phyloP scores from a whole-genome alignment of 139 green algal genomes.

The Chlorella sp. region DNA sequence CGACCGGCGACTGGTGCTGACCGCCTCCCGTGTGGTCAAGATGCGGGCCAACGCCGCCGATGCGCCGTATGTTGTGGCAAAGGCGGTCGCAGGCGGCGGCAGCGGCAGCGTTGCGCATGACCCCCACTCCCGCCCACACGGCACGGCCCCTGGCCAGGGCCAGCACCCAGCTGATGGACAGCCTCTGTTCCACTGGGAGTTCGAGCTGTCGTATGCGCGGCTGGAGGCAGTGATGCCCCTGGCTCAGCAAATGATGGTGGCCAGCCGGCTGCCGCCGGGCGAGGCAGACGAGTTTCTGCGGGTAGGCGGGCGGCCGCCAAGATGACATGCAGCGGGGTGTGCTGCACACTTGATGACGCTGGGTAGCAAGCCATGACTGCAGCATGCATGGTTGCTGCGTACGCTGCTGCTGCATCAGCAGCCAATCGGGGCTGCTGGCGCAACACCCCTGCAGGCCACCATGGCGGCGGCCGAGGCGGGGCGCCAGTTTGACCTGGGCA shows the following conservation, averaged over 20 bases:
- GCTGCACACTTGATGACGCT: too few species aligned
- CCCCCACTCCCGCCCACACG: too few species aligned
- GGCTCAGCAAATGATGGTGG: slow-evolving; percentile 73
- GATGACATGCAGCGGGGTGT: too few species aligned
- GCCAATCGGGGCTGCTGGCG: too few species aligned
- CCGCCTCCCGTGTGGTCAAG: slow-evolving; percentile 47
- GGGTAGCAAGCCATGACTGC: too few species aligned
- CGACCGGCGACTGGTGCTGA: slow-evolving; percentile 36
- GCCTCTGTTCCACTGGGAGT: slow-evolving; percentile 62
- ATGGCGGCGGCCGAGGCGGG: slow-evolving; percentile 54
- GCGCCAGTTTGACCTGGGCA: slow-evolving; percentile 75
- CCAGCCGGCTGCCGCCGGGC: slow-evolving; percentile 56
- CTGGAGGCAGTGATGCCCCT: slow-evolving; percentile 72
- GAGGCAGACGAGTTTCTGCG: slow-evolving; percentile 63
- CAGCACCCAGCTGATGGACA: background rate
- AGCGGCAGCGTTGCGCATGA: background rate
- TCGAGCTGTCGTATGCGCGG: slow-evolving; percentile 72
- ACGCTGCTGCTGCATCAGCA: too few species aligned
- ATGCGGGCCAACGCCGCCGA: slow-evolving; percentile 85
- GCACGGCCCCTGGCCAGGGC: too few species aligned
- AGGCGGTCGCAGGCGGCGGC: background rate
- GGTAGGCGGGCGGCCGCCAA: too few species aligned
- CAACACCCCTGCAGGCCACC: background rate
- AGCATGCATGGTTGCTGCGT: too few species aligned
- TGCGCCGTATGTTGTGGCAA: slow-evolving; percentile 71